Evolutionary conservation across 2,329 filamentous ascomycete genomes (phyloP), one percentile per base, ranked within the genome.

Genomic region (Fusarium sublunatum): DNA sequence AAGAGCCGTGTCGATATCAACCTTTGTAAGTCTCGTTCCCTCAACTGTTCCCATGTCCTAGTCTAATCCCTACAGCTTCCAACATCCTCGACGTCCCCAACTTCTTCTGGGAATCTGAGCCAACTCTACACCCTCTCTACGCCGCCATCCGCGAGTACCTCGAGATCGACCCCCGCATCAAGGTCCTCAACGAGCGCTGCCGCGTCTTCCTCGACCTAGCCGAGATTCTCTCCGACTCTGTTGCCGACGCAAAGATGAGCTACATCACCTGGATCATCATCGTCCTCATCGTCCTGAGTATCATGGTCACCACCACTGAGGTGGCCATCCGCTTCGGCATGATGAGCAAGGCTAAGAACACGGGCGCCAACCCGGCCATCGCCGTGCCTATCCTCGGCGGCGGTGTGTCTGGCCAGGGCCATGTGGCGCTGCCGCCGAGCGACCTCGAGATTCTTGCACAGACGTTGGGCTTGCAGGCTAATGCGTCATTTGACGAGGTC

Each of bases 101-200:
- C 75, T 97, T 97, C 83, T 96, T 98, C 83, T 99, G 95, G 95
- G 93, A 98, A 75, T 91, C 91, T 10, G 95, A 99, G 74, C 95
- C 95, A 15, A 97, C 92, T 0, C 84, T 99, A 0, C 92, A 97
- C 74, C 95, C 95, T 0, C 88, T 99, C 26, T 99, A 99, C 80
- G 89, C 88, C 57, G 95, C 93, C 58, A 92, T 98, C 46, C 91
- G 95, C 70, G 95, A 98, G 76, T 99, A 99, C 74, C 89, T 99
- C 59, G 95, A 99, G 74, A 98, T 99, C 75, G 94, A 96, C 72
- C 92, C 91, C 7, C 92, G 95, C 51, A 97, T 97, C 74, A 92
- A 96, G 76, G 93, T 98, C 24, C 89, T 99, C 65, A 99, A 99
- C 77, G 95, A 98, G 78, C 90, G 95, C 49, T 99, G 95, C 75